Base-by-base conservation (phyloP, 2,329 filamentous ascomycete species). In the Stachybotrys chlorohalonatus region DNA sequence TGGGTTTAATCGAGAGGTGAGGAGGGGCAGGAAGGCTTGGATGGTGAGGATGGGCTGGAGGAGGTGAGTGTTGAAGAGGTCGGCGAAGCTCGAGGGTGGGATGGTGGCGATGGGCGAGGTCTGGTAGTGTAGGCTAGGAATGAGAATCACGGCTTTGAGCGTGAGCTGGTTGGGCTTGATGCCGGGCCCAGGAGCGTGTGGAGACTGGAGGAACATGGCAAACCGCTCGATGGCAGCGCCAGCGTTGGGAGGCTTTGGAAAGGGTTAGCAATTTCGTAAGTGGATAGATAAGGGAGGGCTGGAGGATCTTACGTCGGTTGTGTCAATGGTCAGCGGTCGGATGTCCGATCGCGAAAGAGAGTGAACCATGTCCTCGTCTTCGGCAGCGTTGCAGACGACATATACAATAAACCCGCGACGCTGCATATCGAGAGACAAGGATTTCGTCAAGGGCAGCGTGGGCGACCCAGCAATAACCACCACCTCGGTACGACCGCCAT, bases 391-490 rank as follows among this genome's bases (percentile, higher is more conserved):
- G 64, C 91, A 93, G 1, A 95, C 89, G 57, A 99, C 79, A 69
- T 91, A 99, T 54, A 97, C 90, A 57, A 97, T 89, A 69, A 95
- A 97, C 5, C 94, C 94, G 59, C 91, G 84, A 56, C 91, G 80
- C 73, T 97, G 94, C 61, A 99, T 77, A 66, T 99, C 94, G 51
- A 92, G 73, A 2, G 90, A 85, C 53, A 97, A 76, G 11, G 90
- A 90, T 64, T 86, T 87, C 7, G 90, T 93, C 65, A 96, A 78
- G 15, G 92, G 88, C 63, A 95, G 85, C 52, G 86, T 83, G 2
- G 90, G 88, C 17, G 90, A 91, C n/a, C 93, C 93, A 24, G 91
- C 91, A 58, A 97, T 81, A 31, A 97, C 88, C 67, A 84, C 75
- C 6, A 97, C 93, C 70, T 99, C 94, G 59, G 86, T 84, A 53